Conservation (phyloP, 176 grass and related monocot species). For the Raddia guianensis region DNA sequence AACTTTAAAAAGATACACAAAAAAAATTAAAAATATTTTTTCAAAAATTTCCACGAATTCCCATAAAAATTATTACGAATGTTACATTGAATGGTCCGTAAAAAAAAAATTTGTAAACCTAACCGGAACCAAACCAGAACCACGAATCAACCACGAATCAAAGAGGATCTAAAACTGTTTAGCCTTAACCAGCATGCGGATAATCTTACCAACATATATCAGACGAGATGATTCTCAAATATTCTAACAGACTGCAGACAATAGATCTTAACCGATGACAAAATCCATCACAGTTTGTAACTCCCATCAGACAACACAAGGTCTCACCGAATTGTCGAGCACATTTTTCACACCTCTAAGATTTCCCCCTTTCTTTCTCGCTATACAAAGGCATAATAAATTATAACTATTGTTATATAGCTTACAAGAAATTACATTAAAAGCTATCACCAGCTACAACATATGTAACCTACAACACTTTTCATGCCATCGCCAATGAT, state of each 20-base stretch:
- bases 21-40: too few relatives aligned
- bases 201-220: background rate
- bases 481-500: slow-evolving; percentile 12
- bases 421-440: slow-evolving; percentile 56
- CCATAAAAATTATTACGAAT: too few relatives aligned
- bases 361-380: slow-evolving; percentile 18
- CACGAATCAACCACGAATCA: too few relatives aligned
- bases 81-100: too few relatives aligned
- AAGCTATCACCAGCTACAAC: slow-evolving; percentile 31
- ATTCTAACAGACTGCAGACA: background rate
- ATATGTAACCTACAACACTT: slow-evolving; percentile 51
- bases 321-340: background rate
- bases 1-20: too few relatives aligned
- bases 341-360: slow-evolving; percentile 20
- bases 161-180: background rate
- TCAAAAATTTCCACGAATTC: too few relatives aligned
- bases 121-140: too few relatives aligned
- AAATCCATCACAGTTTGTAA: background rate
- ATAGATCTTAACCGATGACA: background rate
- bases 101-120: too few relatives aligned
- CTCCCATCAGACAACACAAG: slow-evolving; percentile 17
- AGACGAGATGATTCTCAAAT: background rate
- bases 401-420: slow-evolving; percentile 42
- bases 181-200: background rate
- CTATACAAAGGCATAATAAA: slow-evolving; percentile 61